Evolutionary conservation across 2,329 filamentous ascomycete genomes (phyloP).

Genomic region (Penicillium sp.): DNA sequence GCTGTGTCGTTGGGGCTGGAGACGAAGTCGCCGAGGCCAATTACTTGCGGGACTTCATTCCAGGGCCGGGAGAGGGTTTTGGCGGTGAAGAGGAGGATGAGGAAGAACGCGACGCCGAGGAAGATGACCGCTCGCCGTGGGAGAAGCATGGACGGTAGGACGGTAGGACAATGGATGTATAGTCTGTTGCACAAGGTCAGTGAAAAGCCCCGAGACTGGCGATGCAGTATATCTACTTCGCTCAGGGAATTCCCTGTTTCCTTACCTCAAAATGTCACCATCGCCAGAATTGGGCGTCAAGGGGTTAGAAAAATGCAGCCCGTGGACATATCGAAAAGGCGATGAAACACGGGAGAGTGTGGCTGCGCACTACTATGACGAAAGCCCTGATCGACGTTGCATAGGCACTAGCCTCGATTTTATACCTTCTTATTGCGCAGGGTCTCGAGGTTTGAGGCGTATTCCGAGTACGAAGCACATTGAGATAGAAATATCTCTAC

Average conservation of each 20-base stretch:
- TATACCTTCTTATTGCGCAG: too few species aligned
- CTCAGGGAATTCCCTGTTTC: not conserved
- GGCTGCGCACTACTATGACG: not conserved
- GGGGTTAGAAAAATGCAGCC: not conserved
- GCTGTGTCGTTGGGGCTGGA: constrained; percentile 14
- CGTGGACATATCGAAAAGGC: too few species aligned
- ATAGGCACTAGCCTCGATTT: too few species aligned
- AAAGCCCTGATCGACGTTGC: not conserved
- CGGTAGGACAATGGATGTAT: constrained; percentile 1
- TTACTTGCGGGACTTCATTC: constrained; percentile 36
- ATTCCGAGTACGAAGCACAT: too few species aligned
- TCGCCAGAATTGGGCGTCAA: not conserved
- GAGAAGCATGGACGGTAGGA: constrained; percentile 32
- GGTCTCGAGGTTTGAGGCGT: too few species aligned
- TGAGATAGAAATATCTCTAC: too few species aligned
- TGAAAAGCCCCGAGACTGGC: too few species aligned
- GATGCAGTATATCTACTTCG: not conserved
- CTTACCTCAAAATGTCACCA: constrained; percentile 7
- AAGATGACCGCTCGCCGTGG: constrained; percentile 34
- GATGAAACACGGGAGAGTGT: not conserved
- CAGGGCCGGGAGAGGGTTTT: constrained; percentile 36
- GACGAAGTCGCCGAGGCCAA: constrained; percentile 41
- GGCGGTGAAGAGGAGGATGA: constrained; percentile 32
- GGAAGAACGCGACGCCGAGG: constrained; percentile 36
- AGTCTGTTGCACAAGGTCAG: constrained; percentile 11